Base-by-base conservation (phyloP, 306 rosid genomes). In the Neltuma alba region DNA sequence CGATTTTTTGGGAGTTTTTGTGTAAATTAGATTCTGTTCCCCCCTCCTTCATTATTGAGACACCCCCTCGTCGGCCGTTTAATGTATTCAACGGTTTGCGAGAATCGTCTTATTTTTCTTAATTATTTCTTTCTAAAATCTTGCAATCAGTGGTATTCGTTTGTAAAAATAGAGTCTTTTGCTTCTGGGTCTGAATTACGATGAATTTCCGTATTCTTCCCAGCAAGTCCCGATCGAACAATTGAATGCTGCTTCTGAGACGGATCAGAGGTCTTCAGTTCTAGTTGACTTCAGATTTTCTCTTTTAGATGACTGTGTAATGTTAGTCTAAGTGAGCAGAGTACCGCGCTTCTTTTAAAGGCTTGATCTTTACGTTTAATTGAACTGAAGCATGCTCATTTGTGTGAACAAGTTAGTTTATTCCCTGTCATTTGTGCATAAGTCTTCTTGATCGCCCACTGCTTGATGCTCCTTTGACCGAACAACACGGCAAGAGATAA, bases 161-260 rank as follows among this genome's bases (percentile, higher is more conserved):
- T 44, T 13, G 13, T 9, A 21, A 54, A 60, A 60, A 62, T 18
- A 31, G 33, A 6, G 5, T 34, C 25, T 68, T 36, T 31, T n/a
- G 60, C 65, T 80, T 64, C 1, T 41, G 42, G 76, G 50, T 70
- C 38, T 58, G 47, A 10, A 42, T 70, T 69, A 47, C 16, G 58
- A 42, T 71, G 76, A 45, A 44, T n/a, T 79, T 15, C 15, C 16
- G 9, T 48, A 48, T 52, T 36, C 7, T 13, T 11, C 73, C 70
- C 47, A 4, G 37, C 52, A 28, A 60, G 52, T 64, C 75, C 36
- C 47, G 57, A 55, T 37, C 67, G 9, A 23, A 11, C 10, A 47
- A 21, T 31, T 70, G 62, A 30, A n/a, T 57, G 16, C 55, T 30
- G 54, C 33, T 58, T 65, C 45, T 61, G 36, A 2, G 36, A 28